A percentile compares a stretch with the other conserved stretches of the same genome.
These are phyloP conservation scores for Calonectria leucothoes DNA, from an alignment of 2,329 filamentous ascomycete genomes.

Conservation along the genomic window DNA sequence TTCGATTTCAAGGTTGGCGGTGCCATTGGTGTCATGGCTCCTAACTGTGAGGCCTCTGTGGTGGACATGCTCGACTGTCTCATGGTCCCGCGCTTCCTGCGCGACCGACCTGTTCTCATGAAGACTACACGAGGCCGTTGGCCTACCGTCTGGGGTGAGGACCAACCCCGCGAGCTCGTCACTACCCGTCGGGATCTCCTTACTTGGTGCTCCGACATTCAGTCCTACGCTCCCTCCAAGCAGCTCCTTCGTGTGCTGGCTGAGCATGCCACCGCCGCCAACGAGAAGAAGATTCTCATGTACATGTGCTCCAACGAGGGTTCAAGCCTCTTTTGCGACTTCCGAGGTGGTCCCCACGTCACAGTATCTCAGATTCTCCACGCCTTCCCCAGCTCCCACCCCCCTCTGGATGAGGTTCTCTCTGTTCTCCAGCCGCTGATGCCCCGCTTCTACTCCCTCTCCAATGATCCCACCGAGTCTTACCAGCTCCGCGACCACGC, in stretches of 20 bases:
- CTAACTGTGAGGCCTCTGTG: constrained; percentile 81
- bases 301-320: constrained; percentile 92
- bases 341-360: constrained; percentile 89
- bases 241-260: constrained; percentile 85
- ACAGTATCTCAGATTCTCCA: constrained; percentile 87
- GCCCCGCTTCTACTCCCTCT: constrained; percentile 98
- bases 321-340: constrained; percentile 92
- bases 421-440: constrained; percentile 88
- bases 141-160: constrained; percentile 98
- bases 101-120: constrained; percentile 85
- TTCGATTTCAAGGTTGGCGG: constrained; percentile 97
- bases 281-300: constrained; percentile 89
- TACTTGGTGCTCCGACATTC: constrained; percentile 94
- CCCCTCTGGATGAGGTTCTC: constrained; percentile 84
- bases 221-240: constrained; percentile 93
- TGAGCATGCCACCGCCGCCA: constrained; percentile 81
- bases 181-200: constrained; percentile 93
- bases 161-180: constrained; percentile 83
- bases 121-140: constrained; percentile 86
- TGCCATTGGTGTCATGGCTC: constrained; percentile 92
- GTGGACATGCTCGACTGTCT: constrained; percentile 88
- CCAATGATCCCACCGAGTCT: constrained; percentile 89
- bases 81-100: constrained; percentile 81
- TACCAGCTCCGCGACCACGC: constrained; percentile 76
- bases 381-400: constrained; percentile 92